Conservation (phyloP, 371 early-diverging fungal species). For the Syncephalastrum sp. region DNA sequence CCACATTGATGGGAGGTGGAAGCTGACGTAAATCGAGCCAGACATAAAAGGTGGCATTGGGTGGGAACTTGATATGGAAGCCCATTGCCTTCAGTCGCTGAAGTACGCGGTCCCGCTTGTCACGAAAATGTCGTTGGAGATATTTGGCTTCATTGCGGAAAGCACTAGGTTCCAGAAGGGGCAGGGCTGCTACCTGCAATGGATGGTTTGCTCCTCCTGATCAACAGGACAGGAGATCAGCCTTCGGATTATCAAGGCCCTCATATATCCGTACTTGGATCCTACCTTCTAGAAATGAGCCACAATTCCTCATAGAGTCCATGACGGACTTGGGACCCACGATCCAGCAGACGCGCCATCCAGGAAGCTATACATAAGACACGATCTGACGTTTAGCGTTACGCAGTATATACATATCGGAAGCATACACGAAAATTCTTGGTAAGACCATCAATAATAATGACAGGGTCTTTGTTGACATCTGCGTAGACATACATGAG, state of each 20-base stretch:
- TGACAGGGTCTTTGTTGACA: conserved; percentile 47
- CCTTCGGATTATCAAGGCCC: neutral
- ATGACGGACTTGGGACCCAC: conserved; percentile 50
- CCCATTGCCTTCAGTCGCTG: conserved; percentile 34
- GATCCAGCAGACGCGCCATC: conserved; percentile 58
- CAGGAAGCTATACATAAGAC: conserved; percentile 36
- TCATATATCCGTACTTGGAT: no score
- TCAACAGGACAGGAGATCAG: neutral
- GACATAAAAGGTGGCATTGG: conserved; percentile 52
- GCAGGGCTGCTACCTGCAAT: conserved; percentile 46
- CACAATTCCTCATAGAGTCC: conserved; percentile 45
- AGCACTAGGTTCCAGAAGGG: conserved; percentile 39
- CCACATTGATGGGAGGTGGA: conserved; percentile 48
- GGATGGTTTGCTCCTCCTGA: conserved; percentile 52
- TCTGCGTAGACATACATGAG: conserved; percentile 14
- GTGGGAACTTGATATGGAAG: conserved; percentile 33
- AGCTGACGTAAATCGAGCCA: conserved; percentile 48
- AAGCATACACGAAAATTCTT: conserved; percentile 41
- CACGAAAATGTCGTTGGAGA: conserved; percentile 44
- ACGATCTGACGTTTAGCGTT: neutral
- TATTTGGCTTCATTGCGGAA: conserved; percentile 40
- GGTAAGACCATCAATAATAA: conserved; percentile 44
- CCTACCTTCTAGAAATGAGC: conserved; percentile 49
- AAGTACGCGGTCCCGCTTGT: conserved; percentile 46
- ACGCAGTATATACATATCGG: neutral